Conservation (phyloP, 306 rosid genomes). For the Malus sylvestris region DNA sequence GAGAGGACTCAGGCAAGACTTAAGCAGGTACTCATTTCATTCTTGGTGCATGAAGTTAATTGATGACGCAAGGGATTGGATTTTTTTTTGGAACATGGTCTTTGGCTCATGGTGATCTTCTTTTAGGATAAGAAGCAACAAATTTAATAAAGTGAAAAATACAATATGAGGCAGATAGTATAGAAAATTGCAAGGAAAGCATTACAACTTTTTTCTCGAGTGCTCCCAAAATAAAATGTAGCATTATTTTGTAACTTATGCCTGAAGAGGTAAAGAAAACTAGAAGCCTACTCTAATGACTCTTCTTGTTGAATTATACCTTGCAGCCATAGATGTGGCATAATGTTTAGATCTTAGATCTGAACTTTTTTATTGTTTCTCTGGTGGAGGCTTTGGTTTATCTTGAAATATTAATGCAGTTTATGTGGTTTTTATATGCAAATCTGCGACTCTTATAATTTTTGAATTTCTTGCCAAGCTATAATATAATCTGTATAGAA, state of each 20-base stretch:
- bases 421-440: neutral
- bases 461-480: neutral
- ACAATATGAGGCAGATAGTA: neutral
- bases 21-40: constrained; percentile 60
- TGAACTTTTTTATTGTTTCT: neutral
- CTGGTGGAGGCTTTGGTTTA: neutral
- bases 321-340: neutral
- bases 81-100: neutral
- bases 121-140: neutral
- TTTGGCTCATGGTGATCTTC: neutral
- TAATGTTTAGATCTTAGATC: neutral
- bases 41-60: constrained; percentile 2
- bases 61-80: neutral
- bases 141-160: neutral
- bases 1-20: constrained; percentile 59
- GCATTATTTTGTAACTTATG: neutral
- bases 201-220: neutral
- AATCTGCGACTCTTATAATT: neutral
- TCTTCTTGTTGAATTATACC: neutral
- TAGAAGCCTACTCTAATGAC: neutral
- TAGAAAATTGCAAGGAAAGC: neutral
- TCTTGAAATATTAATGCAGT: neutral
- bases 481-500: neutral
- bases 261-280: neutral
- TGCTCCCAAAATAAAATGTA: neutral